Evolutionary conservation across 352 stramenopile genomes (phyloP), one percentile per base, ranked within the genome.

Genomic region (Halophytophthora batemanensis): DNA sequence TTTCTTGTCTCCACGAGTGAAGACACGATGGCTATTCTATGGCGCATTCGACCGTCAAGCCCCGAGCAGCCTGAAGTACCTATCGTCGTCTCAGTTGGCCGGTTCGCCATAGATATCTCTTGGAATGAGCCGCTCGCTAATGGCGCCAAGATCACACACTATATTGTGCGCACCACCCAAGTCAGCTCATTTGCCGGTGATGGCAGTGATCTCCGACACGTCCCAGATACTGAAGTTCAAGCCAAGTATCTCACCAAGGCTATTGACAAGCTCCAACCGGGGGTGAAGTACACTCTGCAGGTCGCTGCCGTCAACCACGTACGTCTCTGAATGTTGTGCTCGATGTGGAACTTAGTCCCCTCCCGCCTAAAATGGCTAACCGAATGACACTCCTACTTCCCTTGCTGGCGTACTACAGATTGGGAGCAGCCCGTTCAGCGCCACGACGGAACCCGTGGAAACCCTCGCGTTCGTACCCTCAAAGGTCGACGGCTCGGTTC

Each of bases 381-480:
- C 15, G 15, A 8, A 34, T 46, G 7, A 13, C 8, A 4, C 18
- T 38, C 8, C 13, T 18, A 48, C 33, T 5, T 29, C 1, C 21
- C 14, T 7, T 10, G 10, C 19, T 13, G 6, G 11, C 43, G 37
- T 29, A 12, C 3, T 41, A n/a, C 45, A 86, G 75, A 80, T 87
- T 23, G 76, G 74, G 2, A 47, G 23, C 3, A 86, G 80, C 29
- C 45, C 36, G 1, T 87, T 77, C 52, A 89, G 80, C 41, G 41
- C 46, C 17, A 8, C 55, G n/a, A 83, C 74, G 1, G 48, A 63
- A 1, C 43, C 64, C 0, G 59, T 78, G 3, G 74, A 85, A 41
- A 91, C 80, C 1, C 63, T 87, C 7, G 77, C 80, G 3, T 91
- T 82, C 52, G 50, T 80, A 2, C 77, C 81, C 1, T 82, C 74